A percentile compares a stretch with the other conserved stretches of the same genome.
Evolutionary conservation across 371 early-diverging fungal species (phyloP).

Genomic region (Syncephalastrum racemosum): DNA sequence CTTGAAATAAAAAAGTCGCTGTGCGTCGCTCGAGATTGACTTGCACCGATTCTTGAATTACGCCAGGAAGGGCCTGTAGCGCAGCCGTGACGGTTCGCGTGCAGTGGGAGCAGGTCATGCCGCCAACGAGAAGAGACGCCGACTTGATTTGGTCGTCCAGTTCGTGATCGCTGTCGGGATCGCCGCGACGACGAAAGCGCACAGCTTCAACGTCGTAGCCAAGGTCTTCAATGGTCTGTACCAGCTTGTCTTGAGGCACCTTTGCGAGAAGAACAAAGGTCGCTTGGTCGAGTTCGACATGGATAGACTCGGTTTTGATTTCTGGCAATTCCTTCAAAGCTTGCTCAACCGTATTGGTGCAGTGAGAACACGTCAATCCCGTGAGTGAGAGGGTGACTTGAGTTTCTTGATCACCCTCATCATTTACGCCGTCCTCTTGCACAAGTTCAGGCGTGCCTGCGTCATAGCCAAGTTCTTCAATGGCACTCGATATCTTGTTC

Average conservation of each 20-base stretch:
- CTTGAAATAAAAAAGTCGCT: constrained; percentile 45
- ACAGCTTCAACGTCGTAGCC: constrained; percentile 59
- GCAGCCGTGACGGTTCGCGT: constrained; percentile 61
- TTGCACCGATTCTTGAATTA: constrained; percentile 43
- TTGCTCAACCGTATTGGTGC: constrained; percentile 71
- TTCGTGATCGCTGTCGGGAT: background rate
- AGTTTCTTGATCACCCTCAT: background rate
- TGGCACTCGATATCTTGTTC: constrained; percentile 14
- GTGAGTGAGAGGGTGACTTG: constrained; percentile 42
- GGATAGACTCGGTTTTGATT: constrained; percentile 46
- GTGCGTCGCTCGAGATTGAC: constrained; percentile 45
- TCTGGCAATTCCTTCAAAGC: constrained; percentile 54
- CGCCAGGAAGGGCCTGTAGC: constrained; percentile 47
- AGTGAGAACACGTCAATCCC: constrained; percentile 89
- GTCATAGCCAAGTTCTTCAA: constrained; percentile 42
- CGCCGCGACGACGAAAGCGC: background rate
- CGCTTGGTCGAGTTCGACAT: constrained; percentile 44
- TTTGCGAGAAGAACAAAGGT: constrained; percentile 31
- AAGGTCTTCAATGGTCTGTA: constrained; percentile 57
- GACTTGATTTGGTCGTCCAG: constrained; percentile 6
- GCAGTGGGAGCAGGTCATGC: constrained; percentile 86
- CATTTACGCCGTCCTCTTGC: background rate
- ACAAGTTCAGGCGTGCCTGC: constrained; percentile 10
- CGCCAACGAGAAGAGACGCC: constrained; percentile 47
- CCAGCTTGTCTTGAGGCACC: constrained; percentile 29